Evolutionary conservation across 108 stramenopile species (phyloP), one percentile per base, ranked within the genome.

Genomic region (Fragilaria crotonensis): DNA sequence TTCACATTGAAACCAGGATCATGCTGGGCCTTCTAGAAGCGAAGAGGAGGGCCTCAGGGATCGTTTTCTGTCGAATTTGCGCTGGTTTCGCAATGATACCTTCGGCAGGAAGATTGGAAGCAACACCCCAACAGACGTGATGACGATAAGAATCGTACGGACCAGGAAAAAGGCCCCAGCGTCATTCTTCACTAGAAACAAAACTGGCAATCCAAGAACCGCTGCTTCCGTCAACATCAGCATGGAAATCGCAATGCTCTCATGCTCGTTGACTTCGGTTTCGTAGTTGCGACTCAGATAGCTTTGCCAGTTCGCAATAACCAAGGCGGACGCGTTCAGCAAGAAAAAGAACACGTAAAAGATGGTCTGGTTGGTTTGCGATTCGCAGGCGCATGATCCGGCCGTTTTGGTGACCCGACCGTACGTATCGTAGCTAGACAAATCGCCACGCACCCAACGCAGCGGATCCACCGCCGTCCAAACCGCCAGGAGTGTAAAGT

Each of bases 141-240:
- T 11, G 7, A 14, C 7, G 14, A 41, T 41, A 11, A 41, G 36
- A 7, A 41, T 11, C 14, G 36, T 11, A 41, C 36, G 36, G 7
- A 77, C 52, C 30, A 79, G 61, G 66, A 66, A 76, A 18, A 58
- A 66, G 7, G 59, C 72, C 14, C 59, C 45, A 0, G 63, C 21
- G 27, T 52, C 60, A 33, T 74, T 68, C 25, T 46, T 58, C 7
- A 67, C 69, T 33, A 83, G 44, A 3, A 66, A 59, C 28, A 67
- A 32, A 23, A 79, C 41, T 9, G 81, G 78, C 0, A 72, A 52
- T 0, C 72, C 72, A 26, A 80, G 46, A 28, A 73, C 26, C 20
- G 62, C 33, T 9, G 73, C 70, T 54, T 83, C 77, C 17, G 75
- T 62, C 46, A 83, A 64, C 29, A 66, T 65, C n/a, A 66, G 41